These are phyloP conservation scores for Aaosphaeria pasadenensis DNA, from an alignment of 2,329 filamentous ascomycete genomes.

Conservation along the genomic window DNA sequence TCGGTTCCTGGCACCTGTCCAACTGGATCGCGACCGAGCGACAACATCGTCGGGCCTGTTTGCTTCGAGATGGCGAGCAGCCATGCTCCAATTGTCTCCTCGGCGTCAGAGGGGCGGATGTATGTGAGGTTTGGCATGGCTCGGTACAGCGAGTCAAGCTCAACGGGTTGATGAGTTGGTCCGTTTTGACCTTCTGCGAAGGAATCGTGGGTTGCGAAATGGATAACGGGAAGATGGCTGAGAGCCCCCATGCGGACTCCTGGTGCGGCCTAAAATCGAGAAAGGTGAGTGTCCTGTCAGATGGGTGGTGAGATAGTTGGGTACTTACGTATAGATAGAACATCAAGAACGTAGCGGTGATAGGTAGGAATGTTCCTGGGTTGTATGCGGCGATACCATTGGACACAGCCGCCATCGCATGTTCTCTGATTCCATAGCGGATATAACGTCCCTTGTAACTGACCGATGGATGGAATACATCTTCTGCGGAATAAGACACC, in stretches of 20 bases:
- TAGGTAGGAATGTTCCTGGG: constrained; percentile 50
- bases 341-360: constrained; percentile 62
- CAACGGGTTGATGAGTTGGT: constrained; percentile 62
- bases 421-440: background rate
- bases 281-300: no score
- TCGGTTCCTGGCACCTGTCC: background rate
- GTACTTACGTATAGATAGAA: constrained; percentile 53
- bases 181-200: constrained; percentile 53
- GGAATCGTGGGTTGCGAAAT: constrained; percentile 60
- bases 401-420: background rate
- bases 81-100: constrained; percentile 57
- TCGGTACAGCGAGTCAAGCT: constrained; percentile 55
- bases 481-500: background rate
- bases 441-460: background rate
- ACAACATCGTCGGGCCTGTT: background rate
- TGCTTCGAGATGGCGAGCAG: constrained; percentile 39
- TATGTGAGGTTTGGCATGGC: constrained; percentile 62
- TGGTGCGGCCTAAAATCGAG: constrained; percentile 41
- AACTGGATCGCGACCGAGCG: background rate
- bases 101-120: constrained; percentile 57
- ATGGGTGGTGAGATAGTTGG: no score
- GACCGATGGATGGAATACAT: background rate
- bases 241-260: constrained; percentile 61
- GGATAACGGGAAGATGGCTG: constrained; percentile 54
- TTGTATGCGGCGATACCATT: constrained; percentile 4